These are phyloP conservation scores for Xylaria nigripes DNA, from an alignment of 495 filamentous ascomycete species.

Conservation along the genomic window DNA sequence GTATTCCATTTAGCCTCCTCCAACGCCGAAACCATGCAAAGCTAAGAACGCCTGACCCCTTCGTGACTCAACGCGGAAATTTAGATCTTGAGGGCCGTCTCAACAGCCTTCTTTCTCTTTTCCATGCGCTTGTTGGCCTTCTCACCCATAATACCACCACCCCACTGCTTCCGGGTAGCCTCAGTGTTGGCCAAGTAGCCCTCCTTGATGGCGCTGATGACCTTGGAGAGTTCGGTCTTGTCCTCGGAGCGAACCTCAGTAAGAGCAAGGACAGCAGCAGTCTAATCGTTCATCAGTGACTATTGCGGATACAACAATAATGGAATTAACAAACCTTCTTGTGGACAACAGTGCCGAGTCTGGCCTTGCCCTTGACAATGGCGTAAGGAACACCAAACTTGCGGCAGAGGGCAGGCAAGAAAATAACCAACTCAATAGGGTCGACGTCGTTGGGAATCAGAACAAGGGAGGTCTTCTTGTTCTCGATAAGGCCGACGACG, in stretches of 20 bases:
- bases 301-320: background rate
- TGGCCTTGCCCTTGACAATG: constrained; percentile 99
- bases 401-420: constrained; percentile 96
- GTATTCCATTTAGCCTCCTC: constrained; percentile 31
- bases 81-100: constrained; percentile 93
- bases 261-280: constrained; percentile 88
- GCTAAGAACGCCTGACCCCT: constrained; percentile 19
- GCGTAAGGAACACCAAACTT: constrained; percentile 99
- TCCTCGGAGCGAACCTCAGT: constrained; percentile 96
- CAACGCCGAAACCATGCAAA: constrained; percentile 30
- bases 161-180: constrained; percentile 89
- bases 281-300: constrained; percentile 43
- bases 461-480: constrained; percentile 98
- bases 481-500: constrained; percentile 98
- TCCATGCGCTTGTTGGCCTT: constrained; percentile 89
- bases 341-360: constrained; percentile 97
- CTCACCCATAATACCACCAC: constrained; percentile 98
- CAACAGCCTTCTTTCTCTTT: constrained; percentile 95
- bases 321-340: constrained; percentile 64
- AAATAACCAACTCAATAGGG: constrained; percentile 98
- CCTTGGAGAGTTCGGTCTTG: constrained; percentile 94
- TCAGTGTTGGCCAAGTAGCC: constrained; percentile 95
- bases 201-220: constrained; percentile 94
- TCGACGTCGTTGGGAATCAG: constrained; percentile 99
- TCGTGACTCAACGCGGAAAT: constrained; percentile 6